Conservation (phyloP, 108 stramenopile species). For the Cyclostephanos invisitatus region DNA sequence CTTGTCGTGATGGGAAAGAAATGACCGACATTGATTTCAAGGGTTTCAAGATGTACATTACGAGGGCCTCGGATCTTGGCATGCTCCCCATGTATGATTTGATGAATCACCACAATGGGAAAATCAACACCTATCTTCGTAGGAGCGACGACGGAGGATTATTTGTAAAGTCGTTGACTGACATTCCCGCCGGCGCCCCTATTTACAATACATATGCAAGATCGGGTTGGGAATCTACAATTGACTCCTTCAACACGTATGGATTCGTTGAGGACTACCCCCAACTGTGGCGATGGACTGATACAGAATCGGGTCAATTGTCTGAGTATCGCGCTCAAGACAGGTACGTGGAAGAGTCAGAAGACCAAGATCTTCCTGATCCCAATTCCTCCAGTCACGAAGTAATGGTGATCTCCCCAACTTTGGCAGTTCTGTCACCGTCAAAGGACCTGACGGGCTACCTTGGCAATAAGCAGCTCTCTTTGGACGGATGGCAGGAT, state of each 20-base stretch:
- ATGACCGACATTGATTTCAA: conserved; percentile 10
- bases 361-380: background rate
- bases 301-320: background rate
- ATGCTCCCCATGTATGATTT: conserved; percentile 45
- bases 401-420: conserved; percentile 37
- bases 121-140: conserved; percentile 36
- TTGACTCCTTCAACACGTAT: conserved; percentile 39
- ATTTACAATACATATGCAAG: conserved; percentile 47
- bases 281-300: conserved; percentile 47
- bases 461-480: conserved; percentile 36
- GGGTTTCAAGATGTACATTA: conserved; percentile 37
- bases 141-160: conserved; percentile 32
- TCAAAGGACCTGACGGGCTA: conserved; percentile 26
- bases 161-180: conserved; percentile 22
- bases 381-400: conserved; percentile 43
- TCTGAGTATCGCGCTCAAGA: conserved; percentile 17
- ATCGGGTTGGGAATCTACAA: conserved; percentile 29
- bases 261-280: conserved; percentile 55
- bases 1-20: background rate
- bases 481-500: conserved; percentile 34
- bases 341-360: conserved; percentile 23
- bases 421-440: conserved; percentile 33
- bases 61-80: conserved; percentile 39
- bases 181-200: conserved; percentile 29
- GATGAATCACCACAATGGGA: conserved; percentile 54